phyloP scores from a whole-genome alignment of 768 basidiomycete species.

The Russula griseocarnosa region DNA sequence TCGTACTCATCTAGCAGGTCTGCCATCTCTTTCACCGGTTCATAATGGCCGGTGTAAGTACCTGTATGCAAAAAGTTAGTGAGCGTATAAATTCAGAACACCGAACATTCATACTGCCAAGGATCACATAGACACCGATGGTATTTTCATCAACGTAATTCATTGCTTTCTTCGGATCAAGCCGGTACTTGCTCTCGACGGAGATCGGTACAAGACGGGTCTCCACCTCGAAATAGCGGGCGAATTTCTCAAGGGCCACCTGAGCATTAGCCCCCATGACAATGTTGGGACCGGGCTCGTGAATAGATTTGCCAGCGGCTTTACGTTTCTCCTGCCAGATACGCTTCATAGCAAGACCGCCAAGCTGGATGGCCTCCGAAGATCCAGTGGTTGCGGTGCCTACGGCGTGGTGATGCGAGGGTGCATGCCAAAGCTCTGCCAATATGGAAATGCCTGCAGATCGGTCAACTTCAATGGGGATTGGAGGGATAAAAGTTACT shows the following conservation, averaged over 20 bases:
- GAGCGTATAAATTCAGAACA: not conserved
- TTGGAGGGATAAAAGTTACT: not conserved
- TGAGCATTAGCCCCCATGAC: constrained; percentile 68
- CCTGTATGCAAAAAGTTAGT: constrained; percentile 23
- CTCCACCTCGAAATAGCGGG: constrained; percentile 65
- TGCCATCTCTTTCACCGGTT: constrained; percentile 83
- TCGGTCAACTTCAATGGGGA: constrained; percentile 41
- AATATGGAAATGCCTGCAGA: constrained; percentile 49
- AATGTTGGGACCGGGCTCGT: constrained; percentile 63
- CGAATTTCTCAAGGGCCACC: constrained; percentile 68
- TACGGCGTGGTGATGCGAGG: constrained; percentile 49
- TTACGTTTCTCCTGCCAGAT: constrained; percentile 67
- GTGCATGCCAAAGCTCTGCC: constrained; percentile 66
- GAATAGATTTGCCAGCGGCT: constrained; percentile 58
- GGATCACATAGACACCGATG: constrained; percentile 62
- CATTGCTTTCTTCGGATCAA: constrained; percentile 64
- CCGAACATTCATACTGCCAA: constrained; percentile 41
- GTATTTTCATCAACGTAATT: constrained; percentile 67
- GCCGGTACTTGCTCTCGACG: constrained; percentile 68
- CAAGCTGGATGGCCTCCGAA: constrained; percentile 69
- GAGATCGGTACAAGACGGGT: constrained; percentile 60
- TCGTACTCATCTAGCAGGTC: constrained; percentile 63
- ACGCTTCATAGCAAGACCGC: constrained; percentile 68
- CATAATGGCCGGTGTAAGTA: constrained; percentile 57
- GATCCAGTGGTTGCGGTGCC: constrained; percentile 70